Conservation (phyloP, 345 rosid species). For the Clarkia xantiana region DNA sequence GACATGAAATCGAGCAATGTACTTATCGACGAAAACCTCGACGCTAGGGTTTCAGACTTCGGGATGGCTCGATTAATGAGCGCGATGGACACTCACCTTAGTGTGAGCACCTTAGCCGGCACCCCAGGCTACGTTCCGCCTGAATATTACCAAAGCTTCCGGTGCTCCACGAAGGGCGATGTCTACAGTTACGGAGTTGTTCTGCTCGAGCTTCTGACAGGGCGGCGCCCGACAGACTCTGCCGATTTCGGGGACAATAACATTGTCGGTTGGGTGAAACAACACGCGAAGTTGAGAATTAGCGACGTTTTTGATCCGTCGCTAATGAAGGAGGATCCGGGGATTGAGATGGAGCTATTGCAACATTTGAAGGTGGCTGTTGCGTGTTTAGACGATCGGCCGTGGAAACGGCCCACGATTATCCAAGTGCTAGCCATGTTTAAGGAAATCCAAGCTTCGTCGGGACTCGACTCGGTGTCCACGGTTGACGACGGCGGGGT, state of each 20-base stretch:
- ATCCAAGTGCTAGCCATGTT: slow-evolving; percentile 67
- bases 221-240: slow-evolving; percentile 82
- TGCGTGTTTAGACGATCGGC: slow-evolving; percentile 79
- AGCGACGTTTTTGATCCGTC: slow-evolving; percentile 74
- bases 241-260: slow-evolving; percentile 95
- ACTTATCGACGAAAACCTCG: slow-evolving; percentile 67
- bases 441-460: slow-evolving; percentile 71
- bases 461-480: slow-evolving; percentile 63
- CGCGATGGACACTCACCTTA: slow-evolving; percentile 82
- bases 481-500: slow-evolving; percentile 52
- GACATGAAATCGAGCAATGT: slow-evolving; percentile 99
- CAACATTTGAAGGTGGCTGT: slow-evolving; percentile 61
- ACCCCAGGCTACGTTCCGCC: slow-evolving; percentile 99
- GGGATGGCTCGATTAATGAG: slow-evolving; percentile 96
- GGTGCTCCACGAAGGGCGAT: slow-evolving; percentile 79
- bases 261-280: slow-evolving; percentile 92
- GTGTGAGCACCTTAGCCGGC: slow-evolving; percentile 92
- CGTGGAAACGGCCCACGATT: slow-evolving; percentile 57
- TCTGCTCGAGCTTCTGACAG: slow-evolving; percentile 75
- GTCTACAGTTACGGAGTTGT: slow-evolving; percentile 96
- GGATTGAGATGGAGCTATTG: slow-evolving; percentile 56
- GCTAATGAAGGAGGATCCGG: slow-evolving; percentile 65
- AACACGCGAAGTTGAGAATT: slow-evolving; percentile 52
- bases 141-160: slow-evolving; percentile 84
- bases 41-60: slow-evolving; percentile 90